Base-by-base conservation (phyloP, 1,284 basidiomycete genomes). In the Malassezia brasiliensis region DNA sequence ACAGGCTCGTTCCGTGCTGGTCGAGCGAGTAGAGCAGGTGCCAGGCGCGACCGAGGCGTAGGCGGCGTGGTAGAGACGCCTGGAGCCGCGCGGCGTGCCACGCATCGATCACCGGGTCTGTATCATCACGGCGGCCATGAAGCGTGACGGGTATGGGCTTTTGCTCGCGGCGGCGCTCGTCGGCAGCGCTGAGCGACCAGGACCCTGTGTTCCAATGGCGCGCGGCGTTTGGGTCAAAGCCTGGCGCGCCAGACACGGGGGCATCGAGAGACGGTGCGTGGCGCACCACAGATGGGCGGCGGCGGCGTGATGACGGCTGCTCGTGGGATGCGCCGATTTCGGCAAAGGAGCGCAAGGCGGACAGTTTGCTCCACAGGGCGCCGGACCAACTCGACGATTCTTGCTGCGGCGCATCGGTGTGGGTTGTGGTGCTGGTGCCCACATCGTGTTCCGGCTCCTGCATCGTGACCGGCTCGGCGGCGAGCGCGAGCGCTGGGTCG, bases 1-100 rank as follows among this genome's bases (percentile, higher is more conserved):
- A 83, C 10, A 96, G 79, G 9, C 88, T 91, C 44, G 91, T 90
- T 0, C 93, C 93, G 62, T 96, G 88, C 72, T 96, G 90, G 68
- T 98, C 93, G 15, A 94, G 79, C 10, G 88, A 91, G 77, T 96
- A 96, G 1, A 96, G 77, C 3, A 96, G 79, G 0, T 81, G 82
- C 93, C 93, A 96, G n/a, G 80, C 77, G 6, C 80, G 79, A 0
- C 86, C 81, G 5, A 96, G 81, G 4, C 87, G 83, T 15, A 85
- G 81, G 15, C 94, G 80, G 0, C 89, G 83, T 0, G 93, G 88
- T 1, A 96, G 55, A 15, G 54, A 30, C 4, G 68, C 64, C 47
- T 72, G 69, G 12, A 74, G 7, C 0, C 62, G 61, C 8, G 67
- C 53, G 6, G 72, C 68, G 42, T 69, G 69, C 55, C 62, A 68